Base-by-base conservation (phyloP, 768 basidiomycete species). In the Trichaptum fuscoviolaceum region DNA sequence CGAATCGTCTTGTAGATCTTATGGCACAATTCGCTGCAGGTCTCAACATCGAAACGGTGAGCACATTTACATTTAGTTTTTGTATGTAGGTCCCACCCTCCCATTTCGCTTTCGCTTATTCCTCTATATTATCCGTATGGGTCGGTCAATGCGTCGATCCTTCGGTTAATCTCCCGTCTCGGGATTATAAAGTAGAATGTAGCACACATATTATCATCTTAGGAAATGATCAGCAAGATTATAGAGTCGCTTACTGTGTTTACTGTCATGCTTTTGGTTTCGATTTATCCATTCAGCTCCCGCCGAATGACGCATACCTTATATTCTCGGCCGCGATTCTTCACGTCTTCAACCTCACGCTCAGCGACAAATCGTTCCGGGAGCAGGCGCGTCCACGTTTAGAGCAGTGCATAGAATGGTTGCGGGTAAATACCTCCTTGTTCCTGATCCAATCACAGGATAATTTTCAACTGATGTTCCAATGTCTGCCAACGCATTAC, bases 371-470 rank as follows among this genome's bases (percentile, higher is more conserved):
- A 18, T 25, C 15, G 30, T 9, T 61, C 15, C 59, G 59, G 30
- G 59, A 61, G 12, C 25, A 25, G 15, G 59, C 59, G 30, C 24
- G 59, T 12, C 59, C 59, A 20, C 59, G 59, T 25, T 34, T 61
- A 18, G 59, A 61, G 59, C 59, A 61, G 15, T 61, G 59, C 30
- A 25, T 61, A 34, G 59, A 61, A 34, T 61, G 59, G 59, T 34
- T 61, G 59, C 24, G 59, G 59, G 59, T 61, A 61, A 25, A 5
- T 25, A 34, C 15, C 24, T 34, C 3, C 59, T 18, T 34, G 25
- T 61, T 61, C 59, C 59, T 34, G 59, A 17, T 60, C n/a, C 59
- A 61, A 12, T 61, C 30, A 18, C 59, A 18, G 42, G 42, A 52
- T 52, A 52, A 52, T 52, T 12, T 12, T 52, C 20, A 20, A 12